Evolutionary conservation across 352 stramenopile genomes (phyloP).

Genomic region (Pythium guiyangense): DNA sequence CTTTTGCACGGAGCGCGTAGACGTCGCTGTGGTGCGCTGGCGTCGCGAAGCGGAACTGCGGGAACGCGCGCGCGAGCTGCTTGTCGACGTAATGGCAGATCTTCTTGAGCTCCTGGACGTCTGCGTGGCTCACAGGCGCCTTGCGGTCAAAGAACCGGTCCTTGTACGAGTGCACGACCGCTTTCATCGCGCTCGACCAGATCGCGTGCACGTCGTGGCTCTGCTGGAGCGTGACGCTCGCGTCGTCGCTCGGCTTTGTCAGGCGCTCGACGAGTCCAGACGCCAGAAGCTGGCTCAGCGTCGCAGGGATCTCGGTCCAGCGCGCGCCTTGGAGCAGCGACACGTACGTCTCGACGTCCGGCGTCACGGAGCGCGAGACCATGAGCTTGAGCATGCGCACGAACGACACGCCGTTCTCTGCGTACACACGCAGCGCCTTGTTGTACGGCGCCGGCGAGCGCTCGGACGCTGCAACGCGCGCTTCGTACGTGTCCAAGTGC

Average conservation of each 20-base stretch:
- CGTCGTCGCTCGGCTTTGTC: slow-evolving; percentile 4
- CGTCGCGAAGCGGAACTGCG: slow-evolving; percentile 37
- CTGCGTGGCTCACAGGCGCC: slow-evolving; percentile 24
- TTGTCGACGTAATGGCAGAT: slow-evolving; percentile 56
- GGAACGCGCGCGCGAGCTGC: slow-evolving; percentile 51
- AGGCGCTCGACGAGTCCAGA: slow-evolving; percentile 41
- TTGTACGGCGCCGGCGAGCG: slow-evolving; percentile 47
- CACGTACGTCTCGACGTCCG: slow-evolving; percentile 55
- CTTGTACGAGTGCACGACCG: slow-evolving; percentile 54
- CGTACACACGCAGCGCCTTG: slow-evolving; percentile 54
- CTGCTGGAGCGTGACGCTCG: slow-evolving; percentile 1
- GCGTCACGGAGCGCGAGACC: slow-evolving; percentile 40
- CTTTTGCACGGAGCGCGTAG: slow-evolving; percentile 57
- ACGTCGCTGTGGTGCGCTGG: slow-evolving; percentile 43
- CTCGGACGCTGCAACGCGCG: slow-evolving; percentile 7
- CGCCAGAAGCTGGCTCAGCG: slow-evolving; percentile 47
- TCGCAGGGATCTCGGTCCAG: slow-evolving; percentile 62
- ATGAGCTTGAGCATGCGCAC: slow-evolving; percentile 50
- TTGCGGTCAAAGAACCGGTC: slow-evolving; percentile 49
- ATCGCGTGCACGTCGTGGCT: slow-evolving; percentile 38
- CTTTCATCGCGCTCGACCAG: slow-evolving; percentile 62
- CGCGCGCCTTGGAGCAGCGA: slow-evolving; percentile 56
- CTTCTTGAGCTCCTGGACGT: slow-evolving; percentile 47
- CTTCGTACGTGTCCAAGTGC: slow-evolving; percentile 51
- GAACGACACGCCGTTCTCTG: slow-evolving; percentile 51